Conservation (phyloP, 2,329 filamentous ascomycete species). For the Verruconis gallopava region DNA sequence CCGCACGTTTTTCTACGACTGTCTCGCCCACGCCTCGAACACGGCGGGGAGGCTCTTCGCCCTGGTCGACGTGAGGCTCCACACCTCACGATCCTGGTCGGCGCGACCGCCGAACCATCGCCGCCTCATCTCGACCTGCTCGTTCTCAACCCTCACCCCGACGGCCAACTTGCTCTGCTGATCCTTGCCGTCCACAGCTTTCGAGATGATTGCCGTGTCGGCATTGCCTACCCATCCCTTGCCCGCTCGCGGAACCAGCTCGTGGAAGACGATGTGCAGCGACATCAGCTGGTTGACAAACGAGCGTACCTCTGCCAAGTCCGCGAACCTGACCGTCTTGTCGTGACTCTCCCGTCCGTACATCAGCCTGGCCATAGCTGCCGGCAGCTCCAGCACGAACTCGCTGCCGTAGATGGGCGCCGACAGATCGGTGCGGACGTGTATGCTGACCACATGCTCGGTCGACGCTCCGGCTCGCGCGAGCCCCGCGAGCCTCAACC, state of each 20-base stretch:
- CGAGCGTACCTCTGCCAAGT: not conserved
- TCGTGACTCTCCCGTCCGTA: not conserved
- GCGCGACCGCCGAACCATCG: not conserved
- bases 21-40: not conserved
- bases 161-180: not conserved
- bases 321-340: not conserved
- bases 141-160: not conserved
- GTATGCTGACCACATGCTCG: not conserved
- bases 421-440: slow-evolving; percentile 3
- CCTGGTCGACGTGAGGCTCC: not conserved
- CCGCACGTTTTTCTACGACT: no score
- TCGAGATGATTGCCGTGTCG: not conserved
- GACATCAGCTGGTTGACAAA: not conserved
- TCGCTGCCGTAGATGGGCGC: slow-evolving; percentile 7
- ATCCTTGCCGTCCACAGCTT: not conserved
- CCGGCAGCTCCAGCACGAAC: slow-evolving; percentile 5
- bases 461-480: not conserved
- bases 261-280: not conserved
- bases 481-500: not conserved
- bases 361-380: not conserved
- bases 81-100: not conserved
- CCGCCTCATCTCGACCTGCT: not conserved
- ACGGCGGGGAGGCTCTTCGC: not conserved
- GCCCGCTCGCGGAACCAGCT: not conserved
- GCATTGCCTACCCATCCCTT: not conserved